Conservation (phyloP, 306 rosid species). For the Gillenia trifoliata region DNA sequence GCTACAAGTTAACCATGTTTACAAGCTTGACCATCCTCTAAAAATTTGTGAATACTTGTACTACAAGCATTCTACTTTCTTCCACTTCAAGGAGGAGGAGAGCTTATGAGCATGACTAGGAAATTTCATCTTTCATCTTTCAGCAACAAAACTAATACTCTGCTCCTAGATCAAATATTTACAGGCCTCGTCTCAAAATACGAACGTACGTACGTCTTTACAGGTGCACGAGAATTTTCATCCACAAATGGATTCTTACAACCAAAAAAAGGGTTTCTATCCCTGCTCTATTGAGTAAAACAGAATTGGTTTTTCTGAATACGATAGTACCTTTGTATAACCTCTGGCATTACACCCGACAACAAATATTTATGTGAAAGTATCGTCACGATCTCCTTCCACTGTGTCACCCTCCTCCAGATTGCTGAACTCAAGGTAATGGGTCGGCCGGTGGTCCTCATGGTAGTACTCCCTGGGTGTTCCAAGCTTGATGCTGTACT, state of each 20-base stretch:
- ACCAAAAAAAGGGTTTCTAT: neutral
- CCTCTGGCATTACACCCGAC: neutral
- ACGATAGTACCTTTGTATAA: neutral
- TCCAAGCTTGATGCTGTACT: slow-evolving; percentile 86
- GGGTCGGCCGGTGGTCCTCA: slow-evolving; percentile 96
- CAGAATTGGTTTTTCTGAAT: neutral
- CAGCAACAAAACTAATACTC: neutral
- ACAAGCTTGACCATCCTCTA: too few species aligned
- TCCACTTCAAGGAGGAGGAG: neutral
- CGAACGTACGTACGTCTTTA: neutral
- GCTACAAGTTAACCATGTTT: too few species aligned
- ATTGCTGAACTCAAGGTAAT: slow-evolving; percentile 90
- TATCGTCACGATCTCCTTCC: slow-evolving; percentile 88
- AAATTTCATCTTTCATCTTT: neutral
- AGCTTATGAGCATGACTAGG: neutral
- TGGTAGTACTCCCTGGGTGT: slow-evolving; percentile 84
- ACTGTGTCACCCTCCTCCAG: slow-evolving; percentile 88
- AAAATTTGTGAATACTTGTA: neutral
- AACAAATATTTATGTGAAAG: slow-evolving; percentile 33
- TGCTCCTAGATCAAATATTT: neutral
- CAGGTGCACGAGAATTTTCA: neutral
- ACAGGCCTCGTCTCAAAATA: neutral
- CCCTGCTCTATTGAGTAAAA: neutral
- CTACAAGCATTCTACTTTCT: neutral
- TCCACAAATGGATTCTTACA: neutral